Percentiles rank a stretch among this genome's conserved stretches.
Conservation (phyloP, 202 grass and related monocot genomes). For the Tripidium arundinaceum region DNA sequence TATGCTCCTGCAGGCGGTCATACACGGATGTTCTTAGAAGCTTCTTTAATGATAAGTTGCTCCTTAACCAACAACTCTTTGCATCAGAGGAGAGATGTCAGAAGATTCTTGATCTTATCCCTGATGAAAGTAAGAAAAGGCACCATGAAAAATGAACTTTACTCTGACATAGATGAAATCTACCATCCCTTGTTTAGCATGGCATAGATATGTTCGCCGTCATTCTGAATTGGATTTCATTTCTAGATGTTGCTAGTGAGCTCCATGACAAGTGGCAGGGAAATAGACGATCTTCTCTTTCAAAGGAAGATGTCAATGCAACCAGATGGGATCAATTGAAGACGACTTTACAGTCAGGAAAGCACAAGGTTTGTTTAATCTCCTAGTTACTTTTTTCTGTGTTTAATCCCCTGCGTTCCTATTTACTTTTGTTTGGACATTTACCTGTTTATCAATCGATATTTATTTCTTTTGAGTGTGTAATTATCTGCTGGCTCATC, state of each 20-base stretch:
- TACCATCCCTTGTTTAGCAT: background rate
- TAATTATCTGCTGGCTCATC: background rate
- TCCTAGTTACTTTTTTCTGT: background rate
- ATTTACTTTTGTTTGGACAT: background rate
- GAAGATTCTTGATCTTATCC: constrained; percentile 77
- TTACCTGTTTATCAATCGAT: background rate
- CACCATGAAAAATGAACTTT: background rate
- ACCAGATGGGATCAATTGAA: constrained; percentile 84
- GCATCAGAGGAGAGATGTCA: constrained; percentile 64
- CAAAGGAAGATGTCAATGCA: constrained; percentile 60
- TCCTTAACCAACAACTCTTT: constrained; percentile 66
- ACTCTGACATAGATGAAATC: background rate
- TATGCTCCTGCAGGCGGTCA: constrained; percentile 56
- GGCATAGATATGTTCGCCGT: constrained; percentile 7
- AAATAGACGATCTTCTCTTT: constrained; percentile 60
- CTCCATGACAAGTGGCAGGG: constrained; percentile 69
- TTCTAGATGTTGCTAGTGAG: constrained; percentile 64
- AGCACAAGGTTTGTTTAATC: constrained; percentile 67
- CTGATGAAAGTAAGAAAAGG: constrained; percentile 61
- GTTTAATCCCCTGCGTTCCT: too few relatives aligned
- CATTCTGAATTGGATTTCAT: constrained; percentile 22
- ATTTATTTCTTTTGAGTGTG: too few relatives aligned
- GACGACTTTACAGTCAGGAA: constrained; percentile 72
- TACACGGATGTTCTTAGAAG: constrained; percentile 78
- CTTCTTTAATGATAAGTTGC: constrained; percentile 74